phyloP scores from a whole-genome alignment of 78 protist genomes.

The Paratrimastix pyriformis region DNA sequence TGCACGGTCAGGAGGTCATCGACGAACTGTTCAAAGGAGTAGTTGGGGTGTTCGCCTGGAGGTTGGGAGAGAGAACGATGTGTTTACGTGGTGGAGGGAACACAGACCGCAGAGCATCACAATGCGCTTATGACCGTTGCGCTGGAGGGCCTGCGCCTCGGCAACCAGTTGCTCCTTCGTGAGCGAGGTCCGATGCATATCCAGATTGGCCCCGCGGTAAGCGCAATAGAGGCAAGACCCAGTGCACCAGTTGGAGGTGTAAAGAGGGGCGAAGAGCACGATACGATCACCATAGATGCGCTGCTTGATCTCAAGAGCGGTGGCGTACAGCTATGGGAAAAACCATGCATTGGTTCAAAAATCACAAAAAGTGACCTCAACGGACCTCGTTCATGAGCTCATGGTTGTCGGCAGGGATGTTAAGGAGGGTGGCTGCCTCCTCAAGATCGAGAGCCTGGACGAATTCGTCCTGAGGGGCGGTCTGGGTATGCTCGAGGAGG shows the following conservation, averaged over 20 bases:
- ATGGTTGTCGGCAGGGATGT: not conserved
- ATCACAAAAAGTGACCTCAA: too few relatives aligned
- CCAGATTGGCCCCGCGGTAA: not conserved
- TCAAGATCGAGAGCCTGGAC: not conserved
- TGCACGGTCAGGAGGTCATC: not conserved
- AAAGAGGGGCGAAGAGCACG: slow-evolving; percentile 24
- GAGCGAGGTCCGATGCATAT: not conserved
- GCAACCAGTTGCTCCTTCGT: not conserved
- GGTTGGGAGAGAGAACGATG: too few relatives aligned
- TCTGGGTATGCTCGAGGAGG: too few relatives aligned
- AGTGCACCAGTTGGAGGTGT: slow-evolving; percentile 13
- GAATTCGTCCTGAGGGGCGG: too few relatives aligned
- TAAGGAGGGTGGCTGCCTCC: slow-evolving; percentile 15
- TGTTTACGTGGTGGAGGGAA: too few relatives aligned
- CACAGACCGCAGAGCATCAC: too few relatives aligned
- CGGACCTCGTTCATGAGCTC: too few relatives aligned
- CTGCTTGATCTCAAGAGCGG: slow-evolving; percentile 17
- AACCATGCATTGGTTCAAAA: too few relatives aligned
- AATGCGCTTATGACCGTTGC: slow-evolving; percentile 8
- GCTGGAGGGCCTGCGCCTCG: not conserved
- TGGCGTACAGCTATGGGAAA: not conserved
- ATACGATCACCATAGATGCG: slow-evolving; percentile 21
- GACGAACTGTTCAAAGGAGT: slow-evolving; percentile 24
- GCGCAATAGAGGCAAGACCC: slow-evolving; percentile 13
- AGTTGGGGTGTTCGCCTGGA: slow-evolving; percentile 7